Evolutionary conservation across 495 filamentous ascomycete species (phyloP).

Genomic region (Oidiodendron maius): DNA sequence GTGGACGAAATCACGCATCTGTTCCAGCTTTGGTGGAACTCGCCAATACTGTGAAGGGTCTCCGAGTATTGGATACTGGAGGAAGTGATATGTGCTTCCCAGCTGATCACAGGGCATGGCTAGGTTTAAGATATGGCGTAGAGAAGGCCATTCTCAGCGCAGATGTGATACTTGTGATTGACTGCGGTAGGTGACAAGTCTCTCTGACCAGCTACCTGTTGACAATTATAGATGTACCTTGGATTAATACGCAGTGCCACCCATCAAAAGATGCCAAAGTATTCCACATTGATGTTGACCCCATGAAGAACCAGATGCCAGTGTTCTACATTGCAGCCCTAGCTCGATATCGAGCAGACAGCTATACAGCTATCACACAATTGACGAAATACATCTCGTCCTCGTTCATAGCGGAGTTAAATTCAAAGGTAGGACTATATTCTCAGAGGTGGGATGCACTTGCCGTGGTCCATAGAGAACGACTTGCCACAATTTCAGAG

Average conservation of each 20-base stretch:
- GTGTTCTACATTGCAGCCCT: conserved; percentile 72
- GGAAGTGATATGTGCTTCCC: conserved; percentile 97
- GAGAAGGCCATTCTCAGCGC: conserved; percentile 70
- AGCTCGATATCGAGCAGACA: conserved; percentile 71
- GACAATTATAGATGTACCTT: conserved; percentile 43
- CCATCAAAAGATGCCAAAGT: conserved; percentile 57
- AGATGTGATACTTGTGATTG: conserved; percentile 79
- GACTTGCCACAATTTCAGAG: conserved; percentile 51
- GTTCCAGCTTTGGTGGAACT: conserved; percentile 69
- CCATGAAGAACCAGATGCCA: conserved; percentile 79
- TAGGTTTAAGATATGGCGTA: conserved; percentile 72
- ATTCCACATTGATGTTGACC: conserved; percentile 82
- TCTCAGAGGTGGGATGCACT: conserved; percentile 48
- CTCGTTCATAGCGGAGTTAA: conserved; percentile 36
- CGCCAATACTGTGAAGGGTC: conserved; percentile 69
- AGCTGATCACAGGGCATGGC: conserved; percentile 61
- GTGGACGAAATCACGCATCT: conserved; percentile 66
- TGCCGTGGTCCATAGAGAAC: conserved; percentile 50
- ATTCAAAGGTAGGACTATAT: conserved; percentile 39
- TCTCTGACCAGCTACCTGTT: not conserved
- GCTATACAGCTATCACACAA: conserved; percentile 65
- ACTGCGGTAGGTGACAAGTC: conserved; percentile 49
- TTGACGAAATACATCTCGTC: conserved; percentile 48
- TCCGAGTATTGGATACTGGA: conserved; percentile 82
- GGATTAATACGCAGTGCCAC: conserved; percentile 57